Conservation (phyloP, 176 grass and related monocot genomes). For the Zea mays region DNA sequence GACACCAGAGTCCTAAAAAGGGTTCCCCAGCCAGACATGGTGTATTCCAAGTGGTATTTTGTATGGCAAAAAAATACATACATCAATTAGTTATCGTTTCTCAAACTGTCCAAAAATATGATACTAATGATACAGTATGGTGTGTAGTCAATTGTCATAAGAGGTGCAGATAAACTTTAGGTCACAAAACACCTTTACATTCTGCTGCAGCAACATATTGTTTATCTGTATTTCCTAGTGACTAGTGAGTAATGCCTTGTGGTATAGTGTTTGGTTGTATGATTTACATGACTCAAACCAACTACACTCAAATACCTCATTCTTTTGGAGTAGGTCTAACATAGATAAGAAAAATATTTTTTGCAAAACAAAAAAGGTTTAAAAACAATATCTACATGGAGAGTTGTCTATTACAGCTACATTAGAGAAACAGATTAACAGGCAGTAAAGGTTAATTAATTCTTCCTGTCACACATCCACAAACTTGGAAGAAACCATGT, state of each 20-base stretch:
- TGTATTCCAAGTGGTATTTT: not conserved
- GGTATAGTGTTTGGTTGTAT: not conserved
- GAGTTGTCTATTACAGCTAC: not conserved
- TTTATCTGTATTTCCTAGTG: slow-evolving; percentile 7
- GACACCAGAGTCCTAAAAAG: not conserved
- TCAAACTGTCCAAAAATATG: not conserved
- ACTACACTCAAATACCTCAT: not conserved
- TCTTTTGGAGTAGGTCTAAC: not conserved
- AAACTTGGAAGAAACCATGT: slow-evolving; percentile 8
- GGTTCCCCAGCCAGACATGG: not conserved
- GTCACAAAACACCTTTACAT: not conserved
- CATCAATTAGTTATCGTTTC: slow-evolving; percentile 23
- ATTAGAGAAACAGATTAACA: slow-evolving; percentile 4
- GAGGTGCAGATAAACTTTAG: slow-evolving; percentile 1
- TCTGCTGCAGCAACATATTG: not conserved
- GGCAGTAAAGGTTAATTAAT: not conserved
- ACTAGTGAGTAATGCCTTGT: slow-evolving; percentile 8
- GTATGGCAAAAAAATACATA: not conserved
- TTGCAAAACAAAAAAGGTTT: not conserved
- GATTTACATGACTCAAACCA: not conserved
- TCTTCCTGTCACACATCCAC: slow-evolving; percentile 9
- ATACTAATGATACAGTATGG: not conserved
- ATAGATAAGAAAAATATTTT: not conserved
- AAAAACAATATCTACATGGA: not conserved
- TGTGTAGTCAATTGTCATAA: slow-evolving; percentile 4